phyloP scores from a whole-genome alignment of 176 grass and related monocot species.

The Triticum dicoccoides region DNA sequence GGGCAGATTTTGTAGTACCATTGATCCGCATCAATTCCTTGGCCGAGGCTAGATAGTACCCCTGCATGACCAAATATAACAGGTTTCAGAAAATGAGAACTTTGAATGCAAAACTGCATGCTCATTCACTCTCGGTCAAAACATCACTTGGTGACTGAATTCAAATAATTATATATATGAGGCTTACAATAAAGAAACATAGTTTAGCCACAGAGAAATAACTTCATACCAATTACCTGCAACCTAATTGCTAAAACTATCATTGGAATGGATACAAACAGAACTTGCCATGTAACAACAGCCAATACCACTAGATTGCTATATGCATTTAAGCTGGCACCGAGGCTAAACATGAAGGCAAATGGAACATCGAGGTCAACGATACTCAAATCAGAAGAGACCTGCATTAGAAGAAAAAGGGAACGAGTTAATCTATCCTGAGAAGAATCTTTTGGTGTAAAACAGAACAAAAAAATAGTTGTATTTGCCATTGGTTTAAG shows the following conservation, averaged over 20 bases:
- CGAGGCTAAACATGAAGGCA: constrained; percentile 41
- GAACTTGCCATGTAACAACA: constrained; percentile 86
- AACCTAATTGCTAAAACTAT: constrained; percentile 57
- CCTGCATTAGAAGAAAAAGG: constrained; percentile 42
- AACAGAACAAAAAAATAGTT: background rate
- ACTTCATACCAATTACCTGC: constrained; percentile 47
- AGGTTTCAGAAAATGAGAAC: constrained; percentile 4
- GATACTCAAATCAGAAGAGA: constrained; percentile 78
- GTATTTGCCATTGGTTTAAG: background rate
- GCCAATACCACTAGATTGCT: constrained; percentile 77
- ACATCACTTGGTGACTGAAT: too few species aligned
- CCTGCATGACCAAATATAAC: constrained; percentile 42
- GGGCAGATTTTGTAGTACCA: constrained; percentile 86
- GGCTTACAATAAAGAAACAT: too few species aligned
- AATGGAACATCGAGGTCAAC: constrained; percentile 93
- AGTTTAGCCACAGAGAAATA: too few species aligned
- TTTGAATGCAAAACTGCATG: background rate
- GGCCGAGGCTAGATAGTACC: constrained; percentile 79
- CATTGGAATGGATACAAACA: constrained; percentile 70
- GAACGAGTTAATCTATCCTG: background rate
- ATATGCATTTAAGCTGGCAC: constrained; percentile 60
- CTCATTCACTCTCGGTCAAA: too few species aligned
- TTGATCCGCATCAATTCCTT: constrained; percentile 69
- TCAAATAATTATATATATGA: too few species aligned
- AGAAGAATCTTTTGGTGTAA: background rate